A percentile compares a stretch with the other conserved stretches of the same genome.
These are phyloP conservation scores for Sugiyamaella americana DNA, from an alignment of 805 yeast genomes.

Conservation along the genomic window DNA sequence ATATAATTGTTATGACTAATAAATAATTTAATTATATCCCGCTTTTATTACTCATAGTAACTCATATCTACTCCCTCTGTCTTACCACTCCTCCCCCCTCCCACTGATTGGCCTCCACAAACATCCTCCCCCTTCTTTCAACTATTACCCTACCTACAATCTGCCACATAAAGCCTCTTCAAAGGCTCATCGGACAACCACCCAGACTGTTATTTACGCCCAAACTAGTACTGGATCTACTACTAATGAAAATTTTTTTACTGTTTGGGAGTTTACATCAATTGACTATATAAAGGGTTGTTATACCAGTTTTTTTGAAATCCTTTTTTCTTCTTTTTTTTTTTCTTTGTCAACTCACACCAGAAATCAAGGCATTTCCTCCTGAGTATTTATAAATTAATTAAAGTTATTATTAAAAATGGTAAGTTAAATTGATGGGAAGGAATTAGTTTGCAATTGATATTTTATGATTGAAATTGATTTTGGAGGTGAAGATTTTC, in stretches of 20 bases:
- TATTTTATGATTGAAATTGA: no score
- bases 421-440: slow-evolving; percentile 24
- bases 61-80: no score
- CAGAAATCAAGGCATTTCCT: slow-evolving; percentile 37
- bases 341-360: slow-evolving; percentile 37
- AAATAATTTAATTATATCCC: no score
- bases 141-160: no score
- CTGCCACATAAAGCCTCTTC: no score
- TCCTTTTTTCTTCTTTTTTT: slow-evolving; percentile 22
- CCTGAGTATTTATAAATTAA: slow-evolving; percentile 29
- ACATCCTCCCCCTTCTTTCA: no score
- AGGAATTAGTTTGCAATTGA: slow-evolving; percentile 2
- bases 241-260: slow-evolving; percentile 6
- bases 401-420: slow-evolving; percentile 21
- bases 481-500: no score
- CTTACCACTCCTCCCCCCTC: no score
- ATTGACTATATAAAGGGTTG: slow-evolving; percentile 15
- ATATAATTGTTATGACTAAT: no score
- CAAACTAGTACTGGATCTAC: background rate
- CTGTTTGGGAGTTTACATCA: background rate
- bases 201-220: background rate
- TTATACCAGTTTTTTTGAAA: slow-evolving; percentile 7
- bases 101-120: no score
- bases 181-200: no score
- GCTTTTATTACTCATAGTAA: no score